Conservation (phyloP, 2,329 filamentous ascomycete species). For the Aureobasidium sp. region DNA sequence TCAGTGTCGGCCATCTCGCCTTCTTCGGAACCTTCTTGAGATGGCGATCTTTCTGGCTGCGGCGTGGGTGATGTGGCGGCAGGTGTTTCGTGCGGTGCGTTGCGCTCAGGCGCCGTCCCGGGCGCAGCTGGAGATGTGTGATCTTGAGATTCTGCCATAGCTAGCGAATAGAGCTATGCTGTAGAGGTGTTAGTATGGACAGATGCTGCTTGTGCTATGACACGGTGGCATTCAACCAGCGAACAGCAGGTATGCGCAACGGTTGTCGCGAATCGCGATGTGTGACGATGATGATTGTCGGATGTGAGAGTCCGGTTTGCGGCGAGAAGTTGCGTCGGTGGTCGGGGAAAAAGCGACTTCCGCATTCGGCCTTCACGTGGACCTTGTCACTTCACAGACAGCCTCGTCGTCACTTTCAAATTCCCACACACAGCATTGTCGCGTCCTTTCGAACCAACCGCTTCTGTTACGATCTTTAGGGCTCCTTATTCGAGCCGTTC, state of each 20-base stretch:
- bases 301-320: background rate
- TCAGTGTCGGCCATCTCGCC: slow-evolving; percentile 13
- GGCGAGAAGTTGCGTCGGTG: background rate
- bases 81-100: background rate
- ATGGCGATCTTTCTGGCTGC: background rate
- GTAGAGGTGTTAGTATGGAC: background rate
- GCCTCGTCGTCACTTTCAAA: background rate
- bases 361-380: background rate
- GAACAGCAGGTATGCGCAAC: background rate
- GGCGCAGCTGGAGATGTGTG: background rate
- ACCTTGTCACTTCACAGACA: background rate
- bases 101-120: background rate
- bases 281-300: background rate
- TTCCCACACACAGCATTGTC: background rate
- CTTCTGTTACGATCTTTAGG: background rate
- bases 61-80: background rate
- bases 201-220: slow-evolving; percentile 2
- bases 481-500: background rate
- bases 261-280: background rate
- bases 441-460: background rate
- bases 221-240: background rate
- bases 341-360: background rate
- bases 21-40: slow-evolving; percentile 15
- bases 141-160: slow-evolving; percentile 4
- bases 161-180: background rate